A percentile compares a stretch with the other conserved stretches of the same genome.
Conservation (phyloP, 306 rosid genomes). For the Medicago ruthenica region DNA sequence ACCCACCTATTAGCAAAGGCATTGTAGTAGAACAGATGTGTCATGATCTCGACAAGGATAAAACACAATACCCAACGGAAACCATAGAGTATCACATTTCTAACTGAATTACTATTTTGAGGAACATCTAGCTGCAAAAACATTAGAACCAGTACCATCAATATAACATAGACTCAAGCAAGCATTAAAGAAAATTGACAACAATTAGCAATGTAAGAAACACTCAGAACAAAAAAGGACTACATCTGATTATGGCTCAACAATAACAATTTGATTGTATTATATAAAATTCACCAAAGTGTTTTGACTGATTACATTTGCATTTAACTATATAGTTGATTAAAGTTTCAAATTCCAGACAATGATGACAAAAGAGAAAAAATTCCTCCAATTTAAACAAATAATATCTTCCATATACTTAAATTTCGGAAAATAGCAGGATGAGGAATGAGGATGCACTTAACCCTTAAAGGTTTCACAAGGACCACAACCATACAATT, state of each 20-base stretch:
- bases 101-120: conserved; percentile 60
- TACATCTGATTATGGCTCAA: conserved; percentile 23
- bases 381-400: neutral
- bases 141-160: conserved; percentile 32
- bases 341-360: conserved; percentile 31
- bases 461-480: conserved; percentile 28
- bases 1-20: conserved; percentile 88
- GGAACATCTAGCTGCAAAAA: conserved; percentile 78
- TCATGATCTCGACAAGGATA: conserved; percentile 81
- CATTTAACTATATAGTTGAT: neutral
- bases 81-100: conserved; percentile 66
- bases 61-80: conserved; percentile 76
- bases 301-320: conserved; percentile 1
- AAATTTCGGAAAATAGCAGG: conserved; percentile 32
- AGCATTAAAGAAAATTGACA: conserved; percentile 25
- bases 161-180: conserved; percentile 34
- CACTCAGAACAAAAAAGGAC: conserved; percentile 9
- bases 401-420: conserved; percentile 34
- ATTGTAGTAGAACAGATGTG: conserved; percentile 83
- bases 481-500: conserved; percentile 30
- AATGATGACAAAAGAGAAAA: neutral
- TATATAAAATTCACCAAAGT: conserved; percentile 3
- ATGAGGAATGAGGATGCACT: conserved; percentile 9
- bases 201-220: conserved; percentile 17
- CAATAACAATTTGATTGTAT: neutral